phyloP scores from a whole-genome alignment of 805 yeast species.

The Yarrowia alimentaria region DNA sequence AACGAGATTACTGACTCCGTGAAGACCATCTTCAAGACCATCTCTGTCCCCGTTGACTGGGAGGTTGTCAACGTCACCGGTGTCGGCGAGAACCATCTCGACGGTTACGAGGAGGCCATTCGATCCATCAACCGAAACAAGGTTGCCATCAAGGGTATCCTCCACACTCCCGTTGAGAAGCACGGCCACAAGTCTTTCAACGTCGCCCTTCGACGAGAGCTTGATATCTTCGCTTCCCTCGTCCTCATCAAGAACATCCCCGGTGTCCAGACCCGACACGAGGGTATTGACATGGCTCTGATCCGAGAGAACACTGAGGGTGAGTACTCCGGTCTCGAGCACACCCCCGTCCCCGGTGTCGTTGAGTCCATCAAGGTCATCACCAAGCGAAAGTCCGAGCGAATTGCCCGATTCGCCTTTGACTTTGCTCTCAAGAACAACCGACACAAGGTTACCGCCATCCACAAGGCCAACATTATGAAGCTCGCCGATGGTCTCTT shows the following conservation, averaged over 20 bases:
- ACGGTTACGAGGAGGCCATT: slow-evolving; percentile 72
- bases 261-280: slow-evolving; percentile 87
- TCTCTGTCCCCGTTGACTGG: slow-evolving; percentile 90
- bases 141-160: slow-evolving; percentile 94
- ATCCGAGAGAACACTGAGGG: slow-evolving; percentile 99
- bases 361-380: slow-evolving; percentile 95
- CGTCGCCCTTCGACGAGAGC: slow-evolving; percentile 94
- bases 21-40: slow-evolving; percentile 79
- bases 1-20: slow-evolving; percentile 93
- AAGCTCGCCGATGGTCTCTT: slow-evolving; percentile 97
- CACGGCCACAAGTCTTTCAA: slow-evolving; percentile 81
- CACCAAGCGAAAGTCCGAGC: slow-evolving; percentile 91
- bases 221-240: slow-evolving; percentile 92
- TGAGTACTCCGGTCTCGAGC: slow-evolving; percentile 98
- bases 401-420: slow-evolving; percentile 95
- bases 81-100: slow-evolving; percentile 39
- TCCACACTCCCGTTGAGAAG: slow-evolving; percentile 83
- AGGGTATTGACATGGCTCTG: slow-evolving; percentile 85
- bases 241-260: slow-evolving; percentile 92
- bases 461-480: slow-evolving; percentile 99
- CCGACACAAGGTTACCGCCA: slow-evolving; percentile 91
- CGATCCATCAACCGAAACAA: slow-evolving; percentile 91
- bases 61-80: slow-evolving; percentile 68
- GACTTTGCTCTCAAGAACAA: slow-evolving; percentile 91
- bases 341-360: slow-evolving; percentile 95